A percentile compares a stretch with the other conserved stretches of the same genome.
Evolutionary conservation across 1,139 yeast species (phyloP).

Genomic region (Yamadazyma songkhlaensis): DNA sequence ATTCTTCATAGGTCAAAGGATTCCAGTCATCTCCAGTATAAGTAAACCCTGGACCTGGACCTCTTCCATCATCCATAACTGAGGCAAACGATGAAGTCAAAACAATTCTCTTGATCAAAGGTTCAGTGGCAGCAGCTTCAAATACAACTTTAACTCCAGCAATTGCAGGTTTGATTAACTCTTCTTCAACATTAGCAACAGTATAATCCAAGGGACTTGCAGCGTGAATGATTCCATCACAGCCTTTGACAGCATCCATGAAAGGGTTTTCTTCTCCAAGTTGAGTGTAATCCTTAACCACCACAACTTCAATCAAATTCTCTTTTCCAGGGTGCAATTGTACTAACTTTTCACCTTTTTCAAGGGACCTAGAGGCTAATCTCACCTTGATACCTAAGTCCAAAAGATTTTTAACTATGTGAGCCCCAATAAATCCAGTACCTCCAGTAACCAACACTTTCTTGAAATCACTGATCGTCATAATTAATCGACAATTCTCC

Average conservation of each 20-base stretch:
- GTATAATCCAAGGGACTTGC: constrained; percentile 19
- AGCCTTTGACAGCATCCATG: constrained; percentile 16
- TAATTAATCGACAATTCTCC: background rate
- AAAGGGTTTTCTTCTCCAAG: constrained; percentile 16
- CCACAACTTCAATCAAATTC: constrained; percentile 18
- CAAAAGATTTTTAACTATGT: constrained; percentile 26
- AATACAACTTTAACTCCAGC: constrained; percentile 24
- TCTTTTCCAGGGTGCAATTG: constrained; percentile 13
- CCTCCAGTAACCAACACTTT: constrained; percentile 52
- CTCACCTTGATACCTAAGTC: constrained; percentile 23
- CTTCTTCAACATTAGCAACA: constrained; percentile 18
- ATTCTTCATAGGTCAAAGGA: constrained; percentile 34
- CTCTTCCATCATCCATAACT: constrained; percentile 15
- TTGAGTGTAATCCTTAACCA: constrained; percentile 15
- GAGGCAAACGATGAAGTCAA: constrained; percentile 30
- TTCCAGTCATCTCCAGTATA: constrained; percentile 31
- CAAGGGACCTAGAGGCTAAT: constrained; percentile 26
- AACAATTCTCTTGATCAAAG: constrained; percentile 24
- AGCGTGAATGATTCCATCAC: constrained; percentile 19
- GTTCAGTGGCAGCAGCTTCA: constrained; percentile 22
- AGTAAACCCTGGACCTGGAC: constrained; percentile 18
- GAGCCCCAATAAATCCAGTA: constrained; percentile 54
- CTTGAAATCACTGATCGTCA: constrained; percentile 8
- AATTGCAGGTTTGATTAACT: constrained; percentile 21
- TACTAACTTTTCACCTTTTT: constrained; percentile 24